phyloP scores from a whole-genome alignment of 2,329 filamentous ascomycete species.

The Penicillium polonicum region DNA sequence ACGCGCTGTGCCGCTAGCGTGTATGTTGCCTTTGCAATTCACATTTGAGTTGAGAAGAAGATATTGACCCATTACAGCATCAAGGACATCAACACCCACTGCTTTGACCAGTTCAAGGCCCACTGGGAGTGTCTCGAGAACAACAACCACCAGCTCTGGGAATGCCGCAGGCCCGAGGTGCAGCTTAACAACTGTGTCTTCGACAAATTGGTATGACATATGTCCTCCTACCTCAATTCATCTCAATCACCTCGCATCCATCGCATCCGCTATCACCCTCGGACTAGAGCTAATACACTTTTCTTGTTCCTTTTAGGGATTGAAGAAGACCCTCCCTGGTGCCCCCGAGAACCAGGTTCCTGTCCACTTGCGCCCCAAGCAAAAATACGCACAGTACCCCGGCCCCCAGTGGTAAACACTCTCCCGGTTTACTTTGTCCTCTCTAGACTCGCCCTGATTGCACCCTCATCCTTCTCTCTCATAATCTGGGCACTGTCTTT shows the following conservation, averaged over 20 bases:
- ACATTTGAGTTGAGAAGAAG: neutral
- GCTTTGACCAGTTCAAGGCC: slow-evolving; percentile 82
- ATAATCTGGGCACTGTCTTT: slow-evolving; percentile 21
- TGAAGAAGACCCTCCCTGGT: slow-evolving; percentile 78
- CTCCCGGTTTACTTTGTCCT: slow-evolving; percentile 2
- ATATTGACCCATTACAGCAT: slow-evolving; percentile 56
- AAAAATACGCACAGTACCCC: slow-evolving; percentile 44
- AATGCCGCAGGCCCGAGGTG: slow-evolving; percentile 85
- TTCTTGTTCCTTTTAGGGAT: slow-evolving; percentile 54
- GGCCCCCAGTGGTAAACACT: slow-evolving; percentile 39
- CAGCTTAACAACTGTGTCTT: slow-evolving; percentile 93
- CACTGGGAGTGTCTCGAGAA: slow-evolving; percentile 97
- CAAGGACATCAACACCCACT: slow-evolving; percentile 94
- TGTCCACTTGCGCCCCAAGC: slow-evolving; percentile 66
- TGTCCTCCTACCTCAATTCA: neutral
- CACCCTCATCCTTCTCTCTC: slow-evolving; percentile 11
- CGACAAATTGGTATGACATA: slow-evolving; percentile 77
- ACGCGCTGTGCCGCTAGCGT: slow-evolving; percentile 95
- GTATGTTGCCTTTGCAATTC: slow-evolving; percentile 57
- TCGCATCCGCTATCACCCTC: neutral
- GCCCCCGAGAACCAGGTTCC: slow-evolving; percentile 68
- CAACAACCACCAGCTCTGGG: slow-evolving; percentile 97
- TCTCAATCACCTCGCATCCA: neutral
- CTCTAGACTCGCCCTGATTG: slow-evolving; percentile 12
- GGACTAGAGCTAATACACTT: neutral